A percentile compares a stretch with the other conserved stretches of the same genome.
These are phyloP conservation scores for Ustilago xerochloae DNA, from an alignment of 1,284 basidiomycete species.

Conservation along the genomic window DNA sequence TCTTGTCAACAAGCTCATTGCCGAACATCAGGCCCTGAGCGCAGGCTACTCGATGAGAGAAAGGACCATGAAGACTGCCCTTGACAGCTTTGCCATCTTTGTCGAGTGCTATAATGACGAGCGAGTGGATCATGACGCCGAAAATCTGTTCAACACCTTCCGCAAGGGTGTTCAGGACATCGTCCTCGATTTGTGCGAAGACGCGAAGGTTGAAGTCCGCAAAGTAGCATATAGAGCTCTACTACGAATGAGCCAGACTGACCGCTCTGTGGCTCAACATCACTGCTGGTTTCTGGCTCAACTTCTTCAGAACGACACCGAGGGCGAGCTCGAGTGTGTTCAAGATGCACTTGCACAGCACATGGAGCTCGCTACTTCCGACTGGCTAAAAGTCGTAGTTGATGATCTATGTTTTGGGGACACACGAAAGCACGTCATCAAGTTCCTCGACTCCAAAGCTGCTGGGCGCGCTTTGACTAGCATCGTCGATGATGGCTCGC, in stretches of 20 bases:
- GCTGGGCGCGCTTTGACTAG: background rate
- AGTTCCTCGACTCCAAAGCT: background rate
- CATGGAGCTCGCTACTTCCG: background rate
- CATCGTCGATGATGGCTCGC: slow-evolving; percentile 1
- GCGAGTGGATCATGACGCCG: background rate
- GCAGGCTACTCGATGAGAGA: background rate
- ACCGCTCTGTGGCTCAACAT: slow-evolving; percentile 6
- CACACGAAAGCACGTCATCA: background rate
- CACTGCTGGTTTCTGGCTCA: slow-evolving; percentile 22
- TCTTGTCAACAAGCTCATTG: slow-evolving; percentile 4
- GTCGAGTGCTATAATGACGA: background rate
- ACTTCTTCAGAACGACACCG: slow-evolving; percentile 14
- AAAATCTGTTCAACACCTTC: background rate
- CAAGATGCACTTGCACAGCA: slow-evolving; percentile 9
- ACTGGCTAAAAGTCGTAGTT: slow-evolving; percentile 14
- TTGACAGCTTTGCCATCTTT: background rate
- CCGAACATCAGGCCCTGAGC: background rate
- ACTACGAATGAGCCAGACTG: slow-evolving; percentile 9
- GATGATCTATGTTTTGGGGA: background rate
- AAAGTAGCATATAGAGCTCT: slow-evolving; percentile 12
- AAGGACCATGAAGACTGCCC: slow-evolving; percentile 14
- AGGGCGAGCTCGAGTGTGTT: slow-evolving; percentile 6
- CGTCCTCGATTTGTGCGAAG: slow-evolving; percentile 26
- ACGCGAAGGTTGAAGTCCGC: background rate
- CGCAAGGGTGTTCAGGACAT: slow-evolving; percentile 3